Evolutionary conservation across 2,329 filamentous ascomycete genomes (phyloP).

Genomic region (Cordyceps militaris): DNA sequence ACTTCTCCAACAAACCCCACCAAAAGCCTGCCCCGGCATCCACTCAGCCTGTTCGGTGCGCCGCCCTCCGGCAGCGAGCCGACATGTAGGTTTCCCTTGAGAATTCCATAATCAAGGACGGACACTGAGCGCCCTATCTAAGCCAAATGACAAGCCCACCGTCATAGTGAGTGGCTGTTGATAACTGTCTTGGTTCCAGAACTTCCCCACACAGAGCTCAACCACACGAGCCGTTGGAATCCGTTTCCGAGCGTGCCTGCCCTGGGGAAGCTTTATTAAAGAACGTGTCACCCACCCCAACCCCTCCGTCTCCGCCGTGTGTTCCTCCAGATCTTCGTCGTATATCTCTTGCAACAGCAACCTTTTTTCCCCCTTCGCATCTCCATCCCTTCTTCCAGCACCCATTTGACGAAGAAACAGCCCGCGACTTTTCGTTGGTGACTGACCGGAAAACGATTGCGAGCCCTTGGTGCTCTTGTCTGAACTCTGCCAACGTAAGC

Average conservation of each 20-base stretch:
- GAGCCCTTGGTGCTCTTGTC: background rate
- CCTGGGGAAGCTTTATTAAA: background rate
- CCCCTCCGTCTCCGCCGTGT: background rate
- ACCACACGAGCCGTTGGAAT: slow-evolving; percentile 11
- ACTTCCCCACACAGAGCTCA: background rate
- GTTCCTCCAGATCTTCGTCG: background rate
- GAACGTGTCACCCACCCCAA: background rate
- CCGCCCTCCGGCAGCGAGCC: background rate
- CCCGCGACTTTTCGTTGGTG: background rate
- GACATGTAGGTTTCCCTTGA: too few species aligned
- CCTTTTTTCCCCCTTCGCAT: background rate
- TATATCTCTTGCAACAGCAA: background rate
- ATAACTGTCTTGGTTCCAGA: background rate
- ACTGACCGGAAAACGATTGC: background rate
- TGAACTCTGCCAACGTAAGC: background rate
- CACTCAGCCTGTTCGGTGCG: background rate
- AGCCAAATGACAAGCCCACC: background rate
- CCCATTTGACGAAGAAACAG: background rate
- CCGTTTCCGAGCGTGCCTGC: background rate
- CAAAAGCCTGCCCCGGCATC: background rate
- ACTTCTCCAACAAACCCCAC: background rate
- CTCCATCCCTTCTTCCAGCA: background rate
- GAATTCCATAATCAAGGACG: background rate
- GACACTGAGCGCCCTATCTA: background rate
- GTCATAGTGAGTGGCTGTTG: background rate